Evolutionary conservation across 2,329 filamentous ascomycete genomes (phyloP), one percentile per base, ranked within the genome.

Genomic region (Xylaria sp.): DNA sequence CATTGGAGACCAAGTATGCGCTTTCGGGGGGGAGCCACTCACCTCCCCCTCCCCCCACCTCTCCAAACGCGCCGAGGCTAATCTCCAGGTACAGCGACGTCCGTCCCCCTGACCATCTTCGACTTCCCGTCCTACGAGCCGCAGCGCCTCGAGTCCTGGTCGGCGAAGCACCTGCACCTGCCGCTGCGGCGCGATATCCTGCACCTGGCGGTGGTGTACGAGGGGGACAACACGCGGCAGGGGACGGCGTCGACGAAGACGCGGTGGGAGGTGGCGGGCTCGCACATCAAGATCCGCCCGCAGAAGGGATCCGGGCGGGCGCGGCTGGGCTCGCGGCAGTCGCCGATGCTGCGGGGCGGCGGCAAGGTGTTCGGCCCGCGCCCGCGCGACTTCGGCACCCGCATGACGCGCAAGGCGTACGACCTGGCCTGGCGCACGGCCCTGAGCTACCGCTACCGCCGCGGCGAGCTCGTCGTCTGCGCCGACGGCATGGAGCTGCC

Each of bases 401-500:
- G 83, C 16, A 79, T 99, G 50, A 92, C 89, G 65, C 82, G 83
- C 69, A 97, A 97, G 78, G 85, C 96, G 44, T 99, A 99, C 77
- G 92, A 97, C 74, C 81, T 95, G 65, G 94, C 94, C 8, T 97
- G 91, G 91, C 86, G 94, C 69, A 97, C 90, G 40, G 94, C 94
- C 9, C 81, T 99, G 61, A 94, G 89, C 68, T 96, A 96, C 78
- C 86, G 94, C 56, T 97, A 94, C 75, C 82, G 88, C 62, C 85
- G 87, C 62, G 94, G 92, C 44, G 91, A 97, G 77, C 77, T 99
- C 66, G 78, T 97, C 61, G 85, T 99, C 39, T 87, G 94, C 66
- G 87, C 93, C 67, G 88, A 91, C 67, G 83, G 85, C 39, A 82
- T 90, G 75, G 86, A 92, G 60, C 83, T 96, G 55, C 70, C 73